Evolutionary conservation across 257 asterid genomes (phyloP).

Genomic region (Solanum bulbocastanum): DNA sequence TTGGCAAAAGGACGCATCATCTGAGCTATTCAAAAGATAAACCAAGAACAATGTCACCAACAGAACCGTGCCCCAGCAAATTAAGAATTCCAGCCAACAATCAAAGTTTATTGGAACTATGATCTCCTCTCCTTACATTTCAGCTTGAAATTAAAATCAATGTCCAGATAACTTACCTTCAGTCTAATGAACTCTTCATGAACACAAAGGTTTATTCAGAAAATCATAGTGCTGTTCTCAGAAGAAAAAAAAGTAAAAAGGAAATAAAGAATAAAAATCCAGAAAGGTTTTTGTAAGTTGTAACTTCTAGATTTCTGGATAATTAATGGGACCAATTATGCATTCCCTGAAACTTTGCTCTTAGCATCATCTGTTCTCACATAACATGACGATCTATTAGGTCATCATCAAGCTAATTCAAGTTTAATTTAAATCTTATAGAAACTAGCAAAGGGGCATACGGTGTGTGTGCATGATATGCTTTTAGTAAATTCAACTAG

Average conservation of each 20-base stretch:
- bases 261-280: neutral
- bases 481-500: neutral
- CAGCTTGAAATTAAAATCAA: neutral
- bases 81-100: neutral
- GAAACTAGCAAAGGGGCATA: neutral
- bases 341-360: neutral
- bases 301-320: neutral
- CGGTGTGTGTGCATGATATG: neutral
- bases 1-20: neutral
- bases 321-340: neutral
- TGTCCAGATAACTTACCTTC: slow-evolving; percentile 40
- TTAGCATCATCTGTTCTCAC: neutral
- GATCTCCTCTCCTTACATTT: neutral
- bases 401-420: neutral
- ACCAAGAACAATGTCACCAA: neutral
- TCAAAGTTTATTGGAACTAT: neutral
- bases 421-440: neutral
- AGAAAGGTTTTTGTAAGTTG: neutral
- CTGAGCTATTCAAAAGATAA: neutral
- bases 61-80: neutral
- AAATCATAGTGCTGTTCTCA: neutral
- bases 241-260: neutral
- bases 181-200: slow-evolving; percentile 89
- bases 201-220: slow-evolving; percentile 10
- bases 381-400: neutral